Base-by-base conservation (phyloP, 2,329 filamentous ascomycete species). In the Dactylella cylindrospora region DNA sequence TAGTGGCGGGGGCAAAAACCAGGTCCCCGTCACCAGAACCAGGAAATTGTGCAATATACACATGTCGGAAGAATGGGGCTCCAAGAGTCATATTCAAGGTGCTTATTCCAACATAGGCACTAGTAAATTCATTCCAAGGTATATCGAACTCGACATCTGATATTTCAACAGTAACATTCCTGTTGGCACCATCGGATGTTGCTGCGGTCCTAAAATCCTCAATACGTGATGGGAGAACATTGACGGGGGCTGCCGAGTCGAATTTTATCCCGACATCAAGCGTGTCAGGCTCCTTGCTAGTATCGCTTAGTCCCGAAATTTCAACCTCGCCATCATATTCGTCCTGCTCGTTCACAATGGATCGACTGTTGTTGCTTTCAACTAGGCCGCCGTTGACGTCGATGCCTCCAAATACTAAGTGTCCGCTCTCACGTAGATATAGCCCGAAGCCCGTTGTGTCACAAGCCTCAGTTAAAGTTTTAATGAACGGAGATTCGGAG, bases 331-430 rank as follows among this genome's bases (percentile, higher is more conserved):
- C n/a, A 32, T 44, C 5, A 25, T 36, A 52, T 5, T 4, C 19
- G 13, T 5, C 17, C 8, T 4, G 5, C 4, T 17, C 25, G 9
- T 13, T 20, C 1, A 55, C n/a, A 17, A 51, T 22, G n/a, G n/a
- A n/a, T n/a, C n/a, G n/a, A n/a, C n/a, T n/a, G 5, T 17, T 23
- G 15, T 17, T 32, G 20, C 15, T 39, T 4, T 40, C 40, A 7
- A 61, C 46, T 3, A 26, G n/a, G 25, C 46, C 52, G 0, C 45
- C 55, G 10, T 15, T 32, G 22, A 32, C 6, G 25, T 62, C 57
- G 5, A 54, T 17, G 7, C 57, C 49, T 9, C 57, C 57, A 45
- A 54, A 54, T 2, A 41, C 44, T 8, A 62, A 36, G 19, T 46
- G 50, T 4, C 49, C 49, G 17, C 20, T 23, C 9, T 35, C 15